Evolutionary conservation across 192 early-diverging fungal species (phyloP), one percentile per base, ranked within the genome.

Genomic region (Umbelopsis isabellina): DNA sequence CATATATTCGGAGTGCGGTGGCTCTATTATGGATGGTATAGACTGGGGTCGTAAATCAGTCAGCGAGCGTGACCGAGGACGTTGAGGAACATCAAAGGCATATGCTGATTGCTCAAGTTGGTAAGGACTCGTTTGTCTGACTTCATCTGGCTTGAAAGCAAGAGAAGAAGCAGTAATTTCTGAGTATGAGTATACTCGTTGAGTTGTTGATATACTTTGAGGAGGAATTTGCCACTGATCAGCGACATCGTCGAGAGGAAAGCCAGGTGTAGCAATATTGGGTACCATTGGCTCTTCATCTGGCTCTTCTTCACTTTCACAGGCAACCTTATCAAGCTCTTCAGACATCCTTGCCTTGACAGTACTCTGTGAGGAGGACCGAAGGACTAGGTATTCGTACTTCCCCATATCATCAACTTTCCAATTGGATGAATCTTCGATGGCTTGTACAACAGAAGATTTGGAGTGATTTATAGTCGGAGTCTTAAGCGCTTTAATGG

Each of bases 401-500:
- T 61, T 61, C 2, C 55, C 55, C 55, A 61, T 37, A 61, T 61
- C 55, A 61, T 61, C 55, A 25, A 61, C 55, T 18, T n/a, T 37
- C 55, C 55, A 61, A 25, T 33, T 61, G 1, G 55, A 6, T 18
- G 55, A 61, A 25, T 30, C 27, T 13, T 61, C 55, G 37, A 30
- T 15, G 11, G 55, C 18, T 35, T 61, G 18, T 30, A 61, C 33
- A 30, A 25, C 25, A 35, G 33, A 61, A 16, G 21, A 30, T 16
- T 30, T 27, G 13, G 55, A 27, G 16, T 27, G 55, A 2, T 61
- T 30, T 27, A 30, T 2, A 7, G 33, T 25, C 49, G 67, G 67
- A 21, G 35, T 41, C 22, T 71, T 71, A 15, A 71, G 52, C 15
- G 69, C 69, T 20, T 58, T 52, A 27, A 71, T 55, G 10, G 69